Conservation (phyloP, 257 asterid species). For the Verbena officinalis region DNA sequence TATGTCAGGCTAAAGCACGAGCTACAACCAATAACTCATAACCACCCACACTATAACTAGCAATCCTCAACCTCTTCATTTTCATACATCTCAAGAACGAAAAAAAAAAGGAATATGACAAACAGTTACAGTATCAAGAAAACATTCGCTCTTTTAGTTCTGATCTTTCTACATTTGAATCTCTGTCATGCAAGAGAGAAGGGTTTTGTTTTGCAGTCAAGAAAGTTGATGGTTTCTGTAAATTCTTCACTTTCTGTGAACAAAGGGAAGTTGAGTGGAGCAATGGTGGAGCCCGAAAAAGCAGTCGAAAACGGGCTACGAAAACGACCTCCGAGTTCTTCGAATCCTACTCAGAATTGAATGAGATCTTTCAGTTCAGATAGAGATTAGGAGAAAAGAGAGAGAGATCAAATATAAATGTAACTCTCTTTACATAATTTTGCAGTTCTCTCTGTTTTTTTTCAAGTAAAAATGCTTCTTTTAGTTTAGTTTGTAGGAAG, state of each 20-base stretch:
- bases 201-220: conserved; percentile 27
- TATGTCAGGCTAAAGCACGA: conserved; percentile 44
- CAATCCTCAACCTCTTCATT: conserved; percentile 20
- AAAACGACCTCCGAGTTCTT: conserved; percentile 47
- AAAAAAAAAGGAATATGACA: not conserved
- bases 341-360: conserved; percentile 61
- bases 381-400: conserved; percentile 18
- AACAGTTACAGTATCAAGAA: conserved; percentile 30
- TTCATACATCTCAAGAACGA: conserved; percentile 12
- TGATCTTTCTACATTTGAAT: conserved; percentile 31
- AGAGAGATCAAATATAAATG: conserved; percentile 16
- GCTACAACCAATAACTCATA: conserved; percentile 18
- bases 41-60: conserved; percentile 26
- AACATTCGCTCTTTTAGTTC: conserved; percentile 35
- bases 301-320: conserved; percentile 52
- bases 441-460: not conserved
- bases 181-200: conserved; percentile 1
- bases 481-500: conserved; percentile 3
- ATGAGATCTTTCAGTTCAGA: not conserved
- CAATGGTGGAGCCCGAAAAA: conserved; percentile 41
- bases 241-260: conserved; percentile 28
- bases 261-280: conserved; percentile 36
- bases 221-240: conserved; percentile 40
- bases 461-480: not conserved
- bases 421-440: conserved; percentile 30